These are phyloP conservation scores for Rhizopogon salebrosus DNA, from an alignment of 768 basidiomycete species.

Conservation along the genomic window DNA sequence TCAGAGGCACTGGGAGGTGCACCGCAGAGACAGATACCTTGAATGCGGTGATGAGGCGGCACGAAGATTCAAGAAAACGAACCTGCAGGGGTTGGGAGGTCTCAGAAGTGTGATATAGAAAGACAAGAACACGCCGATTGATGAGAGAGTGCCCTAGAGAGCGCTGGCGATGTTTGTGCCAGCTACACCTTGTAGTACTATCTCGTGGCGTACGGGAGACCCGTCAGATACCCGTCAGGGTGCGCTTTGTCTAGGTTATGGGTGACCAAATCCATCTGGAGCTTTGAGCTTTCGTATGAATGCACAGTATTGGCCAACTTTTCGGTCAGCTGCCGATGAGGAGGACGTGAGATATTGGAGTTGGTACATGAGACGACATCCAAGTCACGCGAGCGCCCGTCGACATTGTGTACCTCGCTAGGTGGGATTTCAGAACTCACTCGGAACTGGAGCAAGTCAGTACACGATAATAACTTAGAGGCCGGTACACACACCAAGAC, in stretches of 20 bases:
- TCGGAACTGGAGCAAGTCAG: slow-evolving; percentile 47
- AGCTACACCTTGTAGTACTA: slow-evolving; percentile 67
- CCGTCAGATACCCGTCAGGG: slow-evolving; percentile 19
- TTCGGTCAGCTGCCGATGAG: slow-evolving; percentile 83
- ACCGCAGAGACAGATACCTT: slow-evolving; percentile 66
- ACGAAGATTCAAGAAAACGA: slow-evolving; percentile 59
- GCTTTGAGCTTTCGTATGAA: slow-evolving; percentile 71
- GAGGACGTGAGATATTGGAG: slow-evolving; percentile 44
- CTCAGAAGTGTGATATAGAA: slow-evolving; percentile 46
- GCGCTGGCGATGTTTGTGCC: slow-evolving; percentile 55
- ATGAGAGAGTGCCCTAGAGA: slow-evolving; percentile 37
- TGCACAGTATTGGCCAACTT: slow-evolving; percentile 49
- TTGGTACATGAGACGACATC: slow-evolving; percentile 70
- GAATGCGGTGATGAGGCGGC: slow-evolving; percentile 57
- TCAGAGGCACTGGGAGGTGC: slow-evolving; percentile 57
- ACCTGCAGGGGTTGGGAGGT: slow-evolving; percentile 38
- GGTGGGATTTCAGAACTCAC: slow-evolving; percentile 48
- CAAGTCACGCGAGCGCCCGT: slow-evolving; percentile 63
- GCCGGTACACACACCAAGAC: slow-evolving; percentile 45
- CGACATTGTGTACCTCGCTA: slow-evolving; percentile 39
- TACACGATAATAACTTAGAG: neutral
- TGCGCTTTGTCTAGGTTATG: slow-evolving; percentile 46
- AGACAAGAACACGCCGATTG: slow-evolving; percentile 42
- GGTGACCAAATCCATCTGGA: slow-evolving; percentile 68
- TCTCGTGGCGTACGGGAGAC: slow-evolving; percentile 41